Evolutionary conservation across 1,284 basidiomycete species (phyloP).

Genomic region (Heterobasidion parviporum): DNA sequence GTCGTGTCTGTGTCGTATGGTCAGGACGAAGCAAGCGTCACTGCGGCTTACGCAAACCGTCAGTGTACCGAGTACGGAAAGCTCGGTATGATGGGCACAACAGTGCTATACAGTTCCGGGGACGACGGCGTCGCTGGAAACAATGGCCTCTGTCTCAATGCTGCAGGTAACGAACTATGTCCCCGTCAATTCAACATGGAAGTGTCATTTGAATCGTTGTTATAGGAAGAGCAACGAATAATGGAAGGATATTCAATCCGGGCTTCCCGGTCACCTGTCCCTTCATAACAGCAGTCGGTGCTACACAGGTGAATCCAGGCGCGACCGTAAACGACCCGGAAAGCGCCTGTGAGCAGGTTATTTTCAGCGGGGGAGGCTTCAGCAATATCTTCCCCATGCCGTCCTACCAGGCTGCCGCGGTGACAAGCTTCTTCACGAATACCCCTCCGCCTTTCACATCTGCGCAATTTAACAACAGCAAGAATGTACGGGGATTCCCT

Average conservation of each 20-base stretch:
- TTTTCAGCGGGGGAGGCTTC: slow-evolving; percentile 27
- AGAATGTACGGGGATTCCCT: slow-evolving; percentile 39
- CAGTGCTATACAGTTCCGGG: slow-evolving; percentile 25
- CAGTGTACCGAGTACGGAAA: slow-evolving; percentile 37
- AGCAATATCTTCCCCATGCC: slow-evolving; percentile 31
- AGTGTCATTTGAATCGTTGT: too few relatives aligned
- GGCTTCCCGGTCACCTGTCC: slow-evolving; percentile 16
- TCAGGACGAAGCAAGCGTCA: slow-evolving; percentile 25
- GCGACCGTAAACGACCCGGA: slow-evolving; percentile 23
- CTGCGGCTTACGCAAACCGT: slow-evolving; percentile 26
- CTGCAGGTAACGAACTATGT: slow-evolving; percentile 10
- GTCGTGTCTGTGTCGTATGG: slow-evolving; percentile 34
- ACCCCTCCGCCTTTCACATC: slow-evolving; percentile 33
- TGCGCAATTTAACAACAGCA: slow-evolving; percentile 40
- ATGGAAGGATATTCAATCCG: slow-evolving; percentile 21
- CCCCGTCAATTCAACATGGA: too few relatives aligned
- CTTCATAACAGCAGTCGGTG: slow-evolving; percentile 22
- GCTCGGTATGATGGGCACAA: slow-evolving; percentile 25
- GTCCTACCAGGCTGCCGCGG: slow-evolving; percentile 26
- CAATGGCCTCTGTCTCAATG: slow-evolving; percentile 16
- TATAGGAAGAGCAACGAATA: slow-evolving; percentile 5
- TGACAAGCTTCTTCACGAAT: slow-evolving; percentile 24
- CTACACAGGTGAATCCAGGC: slow-evolving; percentile 23
- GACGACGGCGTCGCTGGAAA: slow-evolving; percentile 24
- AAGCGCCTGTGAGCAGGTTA: slow-evolving; percentile 26